Conservation (phyloP, 2,329 filamentous ascomycete species). For the Diaporthe nobilis region DNA sequence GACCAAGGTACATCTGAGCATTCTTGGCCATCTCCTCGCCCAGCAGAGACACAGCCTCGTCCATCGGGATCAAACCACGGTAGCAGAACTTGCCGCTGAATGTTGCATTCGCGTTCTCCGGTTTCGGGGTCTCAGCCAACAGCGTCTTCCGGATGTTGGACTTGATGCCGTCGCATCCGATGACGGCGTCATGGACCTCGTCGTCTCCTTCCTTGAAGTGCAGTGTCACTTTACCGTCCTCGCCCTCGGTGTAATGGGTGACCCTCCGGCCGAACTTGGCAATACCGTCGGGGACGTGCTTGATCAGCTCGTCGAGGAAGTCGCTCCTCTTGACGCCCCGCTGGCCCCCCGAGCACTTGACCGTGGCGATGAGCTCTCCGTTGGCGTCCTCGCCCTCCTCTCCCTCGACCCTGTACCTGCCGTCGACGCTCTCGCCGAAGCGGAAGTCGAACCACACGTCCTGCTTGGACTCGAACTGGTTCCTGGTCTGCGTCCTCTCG, state of each 20-base stretch:
- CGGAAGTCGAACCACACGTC: slow-evolving; percentile 49
- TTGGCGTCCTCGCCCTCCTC: slow-evolving; percentile 36
- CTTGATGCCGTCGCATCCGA: slow-evolving; percentile 48
- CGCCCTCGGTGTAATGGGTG: slow-evolving; percentile 32
- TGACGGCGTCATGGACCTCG: slow-evolving; percentile 42
- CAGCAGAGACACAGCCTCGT: slow-evolving; percentile 64
- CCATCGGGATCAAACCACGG: slow-evolving; percentile 65
- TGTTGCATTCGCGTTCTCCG: slow-evolving; percentile 53
- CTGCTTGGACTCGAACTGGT: slow-evolving; percentile 44
- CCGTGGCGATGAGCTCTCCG: slow-evolving; percentile 41
- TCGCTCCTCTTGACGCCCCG: slow-evolving; percentile 47
- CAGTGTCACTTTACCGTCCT: slow-evolving; percentile 25
- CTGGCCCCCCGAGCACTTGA: slow-evolving; percentile 42
- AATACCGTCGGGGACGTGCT: slow-evolving; percentile 40
- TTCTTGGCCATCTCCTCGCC: slow-evolving; percentile 56
- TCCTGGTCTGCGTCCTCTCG: slow-evolving; percentile 48
- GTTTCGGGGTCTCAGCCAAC: slow-evolving; percentile 57
- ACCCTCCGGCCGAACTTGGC: slow-evolving; percentile 43
- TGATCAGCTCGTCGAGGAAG: slow-evolving; percentile 45
- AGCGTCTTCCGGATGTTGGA: slow-evolving; percentile 62
- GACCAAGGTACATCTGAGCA: slow-evolving; percentile 44
- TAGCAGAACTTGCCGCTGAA: slow-evolving; percentile 73
- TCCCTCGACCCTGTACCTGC: slow-evolving; percentile 39
- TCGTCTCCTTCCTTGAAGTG: slow-evolving; percentile 42
- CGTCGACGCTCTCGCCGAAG: slow-evolving; percentile 44